phyloP scores from a whole-genome alignment of 331 rosid genomes.

The Prunus yedoensis region DNA sequence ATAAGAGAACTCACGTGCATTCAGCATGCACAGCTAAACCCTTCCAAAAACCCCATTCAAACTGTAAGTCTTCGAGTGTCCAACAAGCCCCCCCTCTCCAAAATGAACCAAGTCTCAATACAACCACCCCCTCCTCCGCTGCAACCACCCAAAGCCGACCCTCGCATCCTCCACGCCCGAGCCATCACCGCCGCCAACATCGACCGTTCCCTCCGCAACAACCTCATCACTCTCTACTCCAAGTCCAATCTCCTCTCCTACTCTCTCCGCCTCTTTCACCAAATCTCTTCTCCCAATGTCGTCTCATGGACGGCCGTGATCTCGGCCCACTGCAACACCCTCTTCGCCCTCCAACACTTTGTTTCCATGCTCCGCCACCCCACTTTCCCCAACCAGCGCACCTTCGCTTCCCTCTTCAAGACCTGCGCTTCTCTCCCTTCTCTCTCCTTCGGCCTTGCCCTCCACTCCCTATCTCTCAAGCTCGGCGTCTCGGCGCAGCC shows the following conservation, averaged over 20 bases:
- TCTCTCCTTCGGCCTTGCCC: conserved; percentile 58
- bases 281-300: conserved; percentile 59
- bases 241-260: conserved; percentile 42
- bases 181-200: conserved; percentile 34
- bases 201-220: conserved; percentile 43
- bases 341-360: conserved; percentile 56
- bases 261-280: conserved; percentile 53
- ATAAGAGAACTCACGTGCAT: background rate
- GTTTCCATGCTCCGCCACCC: conserved; percentile 81
- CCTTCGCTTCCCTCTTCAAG: conserved; percentile 62
- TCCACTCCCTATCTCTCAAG: conserved; percentile 68
- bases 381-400: conserved; percentile 69
- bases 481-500: conserved; percentile 52
- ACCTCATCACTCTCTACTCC: conserved; percentile 65
- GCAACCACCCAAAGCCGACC: conserved; percentile 36
- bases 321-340: conserved; percentile 55
- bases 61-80: too few species aligned
- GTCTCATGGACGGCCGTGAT: conserved; percentile 84
- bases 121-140: background rate
- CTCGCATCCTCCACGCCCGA: conserved; percentile 56
- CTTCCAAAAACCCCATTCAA: background rate
- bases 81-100: background rate
- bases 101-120: conserved; percentile 20
- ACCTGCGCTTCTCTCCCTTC: conserved; percentile 60
- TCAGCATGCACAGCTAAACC: conserved; percentile 9